phyloP scores from a whole-genome alignment of 257 asterid genomes.

The Solanum tacnaense region DNA sequence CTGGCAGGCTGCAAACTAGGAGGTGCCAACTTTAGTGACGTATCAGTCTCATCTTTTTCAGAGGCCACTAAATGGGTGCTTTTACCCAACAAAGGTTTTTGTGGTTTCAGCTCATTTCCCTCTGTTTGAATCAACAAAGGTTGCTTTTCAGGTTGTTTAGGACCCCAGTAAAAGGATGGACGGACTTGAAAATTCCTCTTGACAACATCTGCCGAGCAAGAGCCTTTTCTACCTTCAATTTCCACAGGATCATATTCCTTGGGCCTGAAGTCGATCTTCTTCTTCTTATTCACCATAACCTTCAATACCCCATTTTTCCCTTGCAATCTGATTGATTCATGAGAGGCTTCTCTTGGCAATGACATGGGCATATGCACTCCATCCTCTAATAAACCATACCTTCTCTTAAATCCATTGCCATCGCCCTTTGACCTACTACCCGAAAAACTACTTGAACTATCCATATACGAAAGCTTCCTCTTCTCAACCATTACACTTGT shows the following conservation, averaged over 20 bases:
- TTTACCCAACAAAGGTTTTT: constrained; percentile 26
- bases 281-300: constrained; percentile 89
- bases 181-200: constrained; percentile 27
- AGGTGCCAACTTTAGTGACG: constrained; percentile 57
- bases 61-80: constrained; percentile 21
- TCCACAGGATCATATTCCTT: constrained; percentile 34
- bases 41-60: constrained; percentile 47
- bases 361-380: constrained; percentile 44
- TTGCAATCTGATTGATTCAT: constrained; percentile 72
- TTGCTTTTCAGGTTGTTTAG: constrained; percentile 31
- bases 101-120: constrained; percentile 20
- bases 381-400: constrained; percentile 34
- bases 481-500: constrained; percentile 41
- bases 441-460: constrained; percentile 20
- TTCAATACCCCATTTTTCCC: constrained; percentile 95
- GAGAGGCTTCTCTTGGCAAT: constrained; percentile 31
- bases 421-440: constrained; percentile 42
- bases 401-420: constrained; percentile 20
- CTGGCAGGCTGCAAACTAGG: constrained; percentile 39
- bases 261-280: constrained; percentile 32
- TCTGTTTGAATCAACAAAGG: constrained; percentile 25
- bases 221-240: constrained; percentile 32
- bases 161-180: constrained; percentile 18
- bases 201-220: constrained; percentile 26
- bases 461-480: constrained; percentile 35